Evolutionary conservation across 306 rosid genomes (phyloP).

Genomic region (Comarum palustre): DNA sequence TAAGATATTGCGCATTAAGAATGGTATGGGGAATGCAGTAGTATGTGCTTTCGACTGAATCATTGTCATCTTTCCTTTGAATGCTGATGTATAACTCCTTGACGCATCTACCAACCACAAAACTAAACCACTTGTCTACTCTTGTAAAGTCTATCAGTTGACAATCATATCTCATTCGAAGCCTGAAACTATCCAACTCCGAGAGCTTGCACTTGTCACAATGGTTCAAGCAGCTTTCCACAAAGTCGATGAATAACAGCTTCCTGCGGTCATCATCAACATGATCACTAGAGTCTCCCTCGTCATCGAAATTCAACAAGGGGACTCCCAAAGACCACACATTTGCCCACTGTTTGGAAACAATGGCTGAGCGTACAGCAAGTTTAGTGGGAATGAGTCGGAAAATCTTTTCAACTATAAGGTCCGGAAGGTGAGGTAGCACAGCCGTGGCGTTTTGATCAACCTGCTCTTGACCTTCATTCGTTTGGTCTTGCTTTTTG

Average conservation of each 20-base stretch:
- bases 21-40: background rate
- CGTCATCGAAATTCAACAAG: background rate
- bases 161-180: background rate
- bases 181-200: background rate
- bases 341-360: background rate
- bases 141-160: background rate
- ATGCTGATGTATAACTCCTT: background rate
- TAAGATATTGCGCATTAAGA: background rate
- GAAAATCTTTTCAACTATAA: background rate
- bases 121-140: background rate
- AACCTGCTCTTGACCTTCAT: background rate
- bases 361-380: background rate
- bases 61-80: background rate
- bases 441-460: too few species aligned
- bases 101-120: background rate
- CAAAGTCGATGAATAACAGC: background rate
- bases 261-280: background rate
- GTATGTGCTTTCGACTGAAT: background rate
- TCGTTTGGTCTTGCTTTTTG: background rate
- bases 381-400: background rate
- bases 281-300: background rate
- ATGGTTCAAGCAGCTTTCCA: background rate
- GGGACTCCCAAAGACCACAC: slow-evolving; percentile 5
- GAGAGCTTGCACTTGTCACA: background rate
- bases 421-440: background rate